phyloP scores from a whole-genome alignment of 768 basidiomycete genomes.

The Russula sp. region DNA sequence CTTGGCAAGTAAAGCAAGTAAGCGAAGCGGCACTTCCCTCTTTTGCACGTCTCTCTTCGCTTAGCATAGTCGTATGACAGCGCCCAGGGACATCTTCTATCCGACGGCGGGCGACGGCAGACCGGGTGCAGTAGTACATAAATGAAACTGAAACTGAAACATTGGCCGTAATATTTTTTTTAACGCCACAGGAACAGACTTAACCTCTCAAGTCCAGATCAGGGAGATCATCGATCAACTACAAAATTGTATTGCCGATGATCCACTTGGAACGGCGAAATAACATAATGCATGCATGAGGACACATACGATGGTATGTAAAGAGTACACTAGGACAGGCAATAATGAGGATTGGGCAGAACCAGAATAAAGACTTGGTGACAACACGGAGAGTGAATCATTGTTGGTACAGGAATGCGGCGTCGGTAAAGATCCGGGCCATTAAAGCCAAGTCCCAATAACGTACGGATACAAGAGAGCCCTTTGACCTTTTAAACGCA shows the following conservation, averaged over 20 bases:
- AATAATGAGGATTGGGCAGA: not conserved
- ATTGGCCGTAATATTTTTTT: too few species aligned
- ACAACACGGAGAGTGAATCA: not conserved
- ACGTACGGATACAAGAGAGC: slow-evolving; percentile 14
- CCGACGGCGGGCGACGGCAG: not conserved
- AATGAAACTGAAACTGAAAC: too few species aligned
- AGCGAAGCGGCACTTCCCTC: too few species aligned
- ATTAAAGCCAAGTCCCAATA: slow-evolving; percentile 8
- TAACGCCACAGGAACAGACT: not conserved
- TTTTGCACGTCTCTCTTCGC: not conserved
- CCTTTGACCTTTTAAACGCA: slow-evolving; percentile 1
- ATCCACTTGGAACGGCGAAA: not conserved
- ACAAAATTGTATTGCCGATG: not conserved
- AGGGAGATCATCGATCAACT: not conserved
- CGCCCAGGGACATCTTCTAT: not conserved
- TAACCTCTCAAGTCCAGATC: not conserved
- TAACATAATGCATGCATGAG: slow-evolving; percentile 13
- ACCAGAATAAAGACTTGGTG: slow-evolving; percentile 9
- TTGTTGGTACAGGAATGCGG: slow-evolving; percentile 19
- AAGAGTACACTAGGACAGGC: slow-evolving; percentile 17
- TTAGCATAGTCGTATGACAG: not conserved
- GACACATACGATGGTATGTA: not conserved
- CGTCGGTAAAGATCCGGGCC: slow-evolving; percentile 1
- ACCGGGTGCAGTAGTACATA: too few species aligned
- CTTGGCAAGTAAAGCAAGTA: too few species aligned